Evolutionary conservation across 140 eudicot genomes (phyloP), one percentile per base, ranked within the genome.

Genomic region (Bidens hawaiensis): DNA sequence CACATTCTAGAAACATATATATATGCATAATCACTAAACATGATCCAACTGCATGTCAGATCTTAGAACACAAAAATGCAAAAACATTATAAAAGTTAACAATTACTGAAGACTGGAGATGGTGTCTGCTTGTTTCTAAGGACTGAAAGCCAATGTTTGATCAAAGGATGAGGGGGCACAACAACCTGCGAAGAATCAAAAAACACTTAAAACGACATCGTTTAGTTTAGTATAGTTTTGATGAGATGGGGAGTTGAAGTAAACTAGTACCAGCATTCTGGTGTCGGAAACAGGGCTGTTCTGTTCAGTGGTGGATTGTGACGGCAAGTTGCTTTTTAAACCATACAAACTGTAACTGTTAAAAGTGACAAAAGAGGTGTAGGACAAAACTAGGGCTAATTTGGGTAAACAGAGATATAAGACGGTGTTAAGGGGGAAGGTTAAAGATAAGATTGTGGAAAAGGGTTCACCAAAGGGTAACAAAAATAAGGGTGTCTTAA

Each of bases 61-160:
- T 56, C 19, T 3, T 6, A 9, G 19, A 45, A 68, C n/a, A 68
- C n/a, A 45, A 11, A 43, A 22, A 42, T 6, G 33, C 57, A 42
- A 17, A 65, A 12, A 9, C 25, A 22, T 0, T 15, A 45, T 12
- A 8, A 0, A 22, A 45, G 5, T 7, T 10, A 34, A 28, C 4
- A 57, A 9, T 77, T 78, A 93, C 99, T 93, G 73, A 93, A 93
- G 57, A 85, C 30, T 0, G 93, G 83, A 24, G 82, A 72, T 61
- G 99, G 96, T 34, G 99, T 93, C 65, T 85, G 79, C 79, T 85
- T 94, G 68, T 93, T 93, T 62, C 99, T 78, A 60, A 93, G 95
- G 64, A 88, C 94, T 13, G 99, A 88, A 30, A 93, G 83, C 99
- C 99, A 93, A 67, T 93, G 99, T 75, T 93, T 88, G 58, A 93